Percentiles rank a stretch among this genome's conserved stretches.
phyloP scores from a whole-genome alignment of 257 asterid species.

The Penstemon barbatus region DNA sequence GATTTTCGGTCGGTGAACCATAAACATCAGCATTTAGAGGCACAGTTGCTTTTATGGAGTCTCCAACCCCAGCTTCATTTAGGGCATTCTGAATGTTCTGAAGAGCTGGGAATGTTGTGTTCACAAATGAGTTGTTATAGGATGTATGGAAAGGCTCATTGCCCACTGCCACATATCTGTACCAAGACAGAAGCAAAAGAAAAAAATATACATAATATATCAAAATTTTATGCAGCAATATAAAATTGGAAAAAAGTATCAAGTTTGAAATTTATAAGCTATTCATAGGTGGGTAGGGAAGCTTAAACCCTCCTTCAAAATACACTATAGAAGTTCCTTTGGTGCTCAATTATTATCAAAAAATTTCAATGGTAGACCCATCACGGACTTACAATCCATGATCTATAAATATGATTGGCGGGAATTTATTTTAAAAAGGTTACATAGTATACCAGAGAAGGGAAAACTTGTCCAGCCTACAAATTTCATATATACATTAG shows the following conservation, averaged over 20 bases:
- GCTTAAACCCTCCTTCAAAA: too few relatives aligned
- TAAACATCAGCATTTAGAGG: slow-evolving; percentile 79
- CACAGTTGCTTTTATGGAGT: slow-evolving; percentile 68
- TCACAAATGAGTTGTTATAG: slow-evolving; percentile 65
- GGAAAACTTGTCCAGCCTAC: background rate
- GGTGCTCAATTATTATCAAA: background rate
- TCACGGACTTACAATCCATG: background rate
- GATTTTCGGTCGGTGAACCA: slow-evolving; percentile 56
- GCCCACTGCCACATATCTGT: slow-evolving; percentile 84
- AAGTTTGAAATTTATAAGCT: too few relatives aligned
- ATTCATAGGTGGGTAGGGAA: too few relatives aligned
- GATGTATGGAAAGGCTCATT: slow-evolving; percentile 80
- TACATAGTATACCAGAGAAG: background rate
- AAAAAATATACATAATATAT: too few relatives aligned
- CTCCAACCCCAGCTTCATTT: slow-evolving; percentile 65
- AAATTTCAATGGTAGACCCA: background rate
- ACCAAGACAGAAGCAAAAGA: background rate
- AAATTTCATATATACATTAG: background rate
- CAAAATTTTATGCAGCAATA: too few relatives aligned
- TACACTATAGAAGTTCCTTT: background rate
- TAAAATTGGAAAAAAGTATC: too few relatives aligned
- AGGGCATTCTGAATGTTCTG: slow-evolving; percentile 73
- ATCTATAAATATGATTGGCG: background rate
- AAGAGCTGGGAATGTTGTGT: slow-evolving; percentile 82
- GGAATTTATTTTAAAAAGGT: background rate